These are phyloP conservation scores for Taxillus chinensis DNA, from an alignment of 164 flowering plant species.

Conservation along the genomic window DNA sequence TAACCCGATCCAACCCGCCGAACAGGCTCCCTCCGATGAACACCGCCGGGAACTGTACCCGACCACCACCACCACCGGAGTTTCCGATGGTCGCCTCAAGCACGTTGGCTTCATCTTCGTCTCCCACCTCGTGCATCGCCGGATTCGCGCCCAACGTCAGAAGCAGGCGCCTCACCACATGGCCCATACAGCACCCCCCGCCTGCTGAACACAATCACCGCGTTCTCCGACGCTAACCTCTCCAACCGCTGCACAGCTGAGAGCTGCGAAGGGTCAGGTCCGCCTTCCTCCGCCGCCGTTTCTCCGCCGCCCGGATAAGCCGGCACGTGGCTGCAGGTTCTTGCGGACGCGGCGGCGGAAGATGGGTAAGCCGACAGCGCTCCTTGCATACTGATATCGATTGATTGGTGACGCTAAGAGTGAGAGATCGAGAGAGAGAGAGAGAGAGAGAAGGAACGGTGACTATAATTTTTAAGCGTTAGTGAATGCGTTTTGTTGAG, in stretches of 20 bases:
- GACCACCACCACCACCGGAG: neutral
- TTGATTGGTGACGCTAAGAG: slow-evolving; percentile 21
- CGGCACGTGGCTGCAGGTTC: too few relatives aligned
- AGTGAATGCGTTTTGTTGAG: too few relatives aligned
- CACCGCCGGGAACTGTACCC: slow-evolving; percentile 30
- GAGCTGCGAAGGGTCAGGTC: neutral
- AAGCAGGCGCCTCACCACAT: slow-evolving; percentile 58
- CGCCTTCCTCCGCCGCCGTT: too few relatives aligned
- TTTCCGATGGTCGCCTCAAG: slow-evolving; percentile 8
- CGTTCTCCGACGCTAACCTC: slow-evolving; percentile 43
- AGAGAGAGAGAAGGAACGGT: too few relatives aligned
- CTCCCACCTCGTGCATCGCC: slow-evolving; percentile 54
- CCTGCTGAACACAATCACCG: slow-evolving; percentile 51
- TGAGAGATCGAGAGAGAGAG: too few relatives aligned
- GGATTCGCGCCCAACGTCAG: slow-evolving; percentile 68
- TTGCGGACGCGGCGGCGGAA: too few relatives aligned
- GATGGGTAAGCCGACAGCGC: too few relatives aligned
- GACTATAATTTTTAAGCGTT: too few relatives aligned
- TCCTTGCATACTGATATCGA: too few relatives aligned
- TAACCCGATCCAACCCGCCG: neutral
- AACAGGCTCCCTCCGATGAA: slow-evolving; percentile 1
- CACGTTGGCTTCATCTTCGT: slow-evolving; percentile 31
- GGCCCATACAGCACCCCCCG: slow-evolving; percentile 82
- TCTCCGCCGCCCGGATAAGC: too few relatives aligned
- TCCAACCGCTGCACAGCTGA: slow-evolving; percentile 4